These are phyloP conservation scores for Incumbomyces lentus DNA, from an alignment of 2,329 filamentous ascomycete species.

Conservation along the genomic window DNA sequence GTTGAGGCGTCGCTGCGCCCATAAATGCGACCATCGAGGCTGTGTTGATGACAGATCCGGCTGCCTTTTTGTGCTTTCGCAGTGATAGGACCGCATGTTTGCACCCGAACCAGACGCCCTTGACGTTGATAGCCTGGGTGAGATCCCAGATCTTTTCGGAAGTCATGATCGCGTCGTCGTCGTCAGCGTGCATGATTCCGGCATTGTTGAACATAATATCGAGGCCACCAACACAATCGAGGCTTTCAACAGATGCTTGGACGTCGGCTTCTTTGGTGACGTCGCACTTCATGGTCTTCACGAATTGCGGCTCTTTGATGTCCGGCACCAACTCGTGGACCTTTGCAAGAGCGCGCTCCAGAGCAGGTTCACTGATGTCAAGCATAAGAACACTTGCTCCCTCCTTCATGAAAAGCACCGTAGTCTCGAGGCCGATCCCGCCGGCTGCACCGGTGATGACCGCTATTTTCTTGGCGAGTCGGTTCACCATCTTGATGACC, in stretches of 20 bases:
- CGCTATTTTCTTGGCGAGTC: conserved; percentile 56
- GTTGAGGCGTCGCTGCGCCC: conserved; percentile 21
- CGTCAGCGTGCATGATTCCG: conserved; percentile 85
- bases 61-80: conserved; percentile 67
- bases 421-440: conserved; percentile 86
- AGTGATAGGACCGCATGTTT: conserved; percentile 82
- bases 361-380: conserved; percentile 69
- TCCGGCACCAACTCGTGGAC: conserved; percentile 61
- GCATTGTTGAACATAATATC: conserved; percentile 97
- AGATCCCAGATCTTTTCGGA: conserved; percentile 89
- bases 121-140: conserved; percentile 90
- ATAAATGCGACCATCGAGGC: conserved; percentile 21
- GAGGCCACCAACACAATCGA: conserved; percentile 77
- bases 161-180: conserved; percentile 71
- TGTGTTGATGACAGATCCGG: conserved; percentile 41
- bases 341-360: conserved; percentile 66
- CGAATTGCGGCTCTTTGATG: conserved; percentile 33
- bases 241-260: conserved; percentile 58
- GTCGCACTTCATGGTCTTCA: conserved; percentile 60
- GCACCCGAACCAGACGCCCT: conserved; percentile 93
- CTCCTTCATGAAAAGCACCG: conserved; percentile 80
- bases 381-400: conserved; percentile 76
- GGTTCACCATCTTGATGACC: conserved; percentile 23
- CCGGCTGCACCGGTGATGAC: conserved; percentile 38
- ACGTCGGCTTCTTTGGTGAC: conserved; percentile 79